Percentiles rank a stretch among this genome's conserved stretches.
phyloP scores from a whole-genome alignment of 2,329 filamentous ascomycete species.

The Diaporthe australafricana region DNA sequence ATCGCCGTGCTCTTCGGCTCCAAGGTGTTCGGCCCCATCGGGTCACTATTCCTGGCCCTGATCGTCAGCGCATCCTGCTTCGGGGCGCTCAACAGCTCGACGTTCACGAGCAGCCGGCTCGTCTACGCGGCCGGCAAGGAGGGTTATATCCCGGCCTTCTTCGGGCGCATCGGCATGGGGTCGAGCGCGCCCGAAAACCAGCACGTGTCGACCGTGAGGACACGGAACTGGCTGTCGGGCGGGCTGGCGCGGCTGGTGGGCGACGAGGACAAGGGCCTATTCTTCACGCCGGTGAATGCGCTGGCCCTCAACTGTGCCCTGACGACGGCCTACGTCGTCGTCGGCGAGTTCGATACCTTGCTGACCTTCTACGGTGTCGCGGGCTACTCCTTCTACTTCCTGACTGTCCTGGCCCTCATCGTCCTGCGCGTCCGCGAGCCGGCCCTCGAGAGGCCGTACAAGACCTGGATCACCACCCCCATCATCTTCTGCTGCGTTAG shows the following conservation, averaged over 20 bases:
- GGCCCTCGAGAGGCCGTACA: conserved; percentile 88
- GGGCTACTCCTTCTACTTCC: conserved; percentile 96
- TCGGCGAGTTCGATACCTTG: conserved; percentile 91
- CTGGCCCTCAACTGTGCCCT: conserved; percentile 83
- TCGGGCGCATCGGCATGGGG: conserved; percentile 83
- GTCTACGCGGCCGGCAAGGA: conserved; percentile 96
- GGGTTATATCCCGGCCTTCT: conserved; percentile 87
- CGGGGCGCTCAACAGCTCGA: conserved; percentile 92
- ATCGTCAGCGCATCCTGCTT: conserved; percentile 94
- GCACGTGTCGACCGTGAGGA: conserved; percentile 57
- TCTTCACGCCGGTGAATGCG: conserved; percentile 94
- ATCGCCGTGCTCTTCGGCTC: conserved; percentile 94
- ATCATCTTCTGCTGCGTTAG: conserved; percentile 99
- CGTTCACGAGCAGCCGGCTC: conserved; percentile 91
- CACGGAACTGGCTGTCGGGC: conserved; percentile 68
- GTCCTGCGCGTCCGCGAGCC: conserved; percentile 90
- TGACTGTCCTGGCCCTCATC: conserved; percentile 93
- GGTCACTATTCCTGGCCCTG: conserved; percentile 86
- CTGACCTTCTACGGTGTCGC: conserved; percentile 98
- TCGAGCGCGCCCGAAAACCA: conserved; percentile 50
- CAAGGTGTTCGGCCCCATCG: conserved; percentile 87
- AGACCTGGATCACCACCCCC: conserved; percentile 95
- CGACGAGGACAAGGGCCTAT: conserved; percentile 83
- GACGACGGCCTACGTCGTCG: conserved; percentile 80
- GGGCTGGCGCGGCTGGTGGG: conserved; percentile 73